Percentiles rank a stretch among this genome's conserved stretches.
These are phyloP conservation scores for Rhodosporidiobolus odoratus DNA, from an alignment of 768 basidiomycete genomes.

Conservation along the genomic window DNA sequence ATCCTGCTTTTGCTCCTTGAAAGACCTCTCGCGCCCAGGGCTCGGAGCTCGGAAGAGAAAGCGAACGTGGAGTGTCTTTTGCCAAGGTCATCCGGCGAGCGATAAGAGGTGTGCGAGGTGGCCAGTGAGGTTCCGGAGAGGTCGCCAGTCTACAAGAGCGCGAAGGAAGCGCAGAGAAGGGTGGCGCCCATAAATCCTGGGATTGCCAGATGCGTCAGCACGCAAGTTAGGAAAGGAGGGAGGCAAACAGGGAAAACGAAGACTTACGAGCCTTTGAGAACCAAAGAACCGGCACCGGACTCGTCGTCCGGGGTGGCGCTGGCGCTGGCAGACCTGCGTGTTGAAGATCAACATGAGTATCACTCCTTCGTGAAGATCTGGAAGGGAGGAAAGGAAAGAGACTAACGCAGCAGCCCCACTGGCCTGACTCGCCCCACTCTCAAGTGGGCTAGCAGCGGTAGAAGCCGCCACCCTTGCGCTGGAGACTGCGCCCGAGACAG, in stretches of 20 bases:
- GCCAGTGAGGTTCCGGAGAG: background rate
- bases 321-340: background rate
- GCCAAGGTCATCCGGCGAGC: background rate
- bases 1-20: background rate
- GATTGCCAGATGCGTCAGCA: background rate
- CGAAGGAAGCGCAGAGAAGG: background rate
- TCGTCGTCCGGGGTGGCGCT: background rate
- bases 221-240: background rate
- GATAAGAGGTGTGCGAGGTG: background rate
- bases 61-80: background rate
- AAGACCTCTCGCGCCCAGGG: background rate
- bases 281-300: background rate
- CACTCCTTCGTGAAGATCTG: background rate
- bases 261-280: conserved; percentile 1
- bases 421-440: background rate
- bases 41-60: background rate
- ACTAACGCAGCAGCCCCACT: background rate
- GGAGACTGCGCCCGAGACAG: background rate
- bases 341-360: background rate
- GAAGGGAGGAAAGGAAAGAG: background rate
- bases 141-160: background rate
- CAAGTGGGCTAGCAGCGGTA: too few species aligned
- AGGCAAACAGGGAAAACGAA: background rate
- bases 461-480: too few species aligned
- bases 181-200: background rate